phyloP scores from a whole-genome alignment of 2,329 filamentous ascomycete species.

The Claviceps maximensis region DNA sequence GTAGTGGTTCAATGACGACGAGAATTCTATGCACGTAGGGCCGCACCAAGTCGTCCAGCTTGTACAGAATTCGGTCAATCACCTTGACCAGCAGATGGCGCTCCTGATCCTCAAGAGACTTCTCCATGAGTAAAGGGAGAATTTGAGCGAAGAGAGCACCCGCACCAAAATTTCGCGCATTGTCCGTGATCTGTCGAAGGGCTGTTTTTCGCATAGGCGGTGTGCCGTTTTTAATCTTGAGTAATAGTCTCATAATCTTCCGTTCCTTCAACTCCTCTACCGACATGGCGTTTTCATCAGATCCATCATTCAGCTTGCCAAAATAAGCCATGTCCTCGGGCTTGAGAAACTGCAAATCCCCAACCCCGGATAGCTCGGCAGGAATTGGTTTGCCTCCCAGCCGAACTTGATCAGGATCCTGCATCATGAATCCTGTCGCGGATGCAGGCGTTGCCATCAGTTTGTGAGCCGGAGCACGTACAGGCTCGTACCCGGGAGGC shows the following conservation, averaged over 20 bases:
- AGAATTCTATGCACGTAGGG: constrained; percentile 97
- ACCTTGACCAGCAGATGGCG: constrained; percentile 97
- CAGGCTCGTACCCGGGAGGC: constrained; percentile 81
- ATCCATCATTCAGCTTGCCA: constrained; percentile 88
- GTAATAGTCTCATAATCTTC: constrained; percentile 91
- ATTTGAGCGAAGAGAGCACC: constrained; percentile 95
- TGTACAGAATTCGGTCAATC: constrained; percentile 96
- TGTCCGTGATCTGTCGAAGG: constrained; percentile 91
- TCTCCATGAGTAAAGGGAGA: constrained; percentile 92
- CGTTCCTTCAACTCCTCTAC: constrained; percentile 95
- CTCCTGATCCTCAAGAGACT: constrained; percentile 93
- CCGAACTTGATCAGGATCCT: constrained; percentile 76
- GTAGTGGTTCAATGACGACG: constrained; percentile 95
- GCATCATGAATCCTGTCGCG: constrained; percentile 90
- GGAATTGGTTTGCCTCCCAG: constrained; percentile 81
- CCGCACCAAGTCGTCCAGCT: constrained; percentile 89
- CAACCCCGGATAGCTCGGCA: constrained; percentile 90
- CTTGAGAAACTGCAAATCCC: constrained; percentile 96
- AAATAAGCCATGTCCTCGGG: constrained; percentile 98
- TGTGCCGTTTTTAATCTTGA: constrained; percentile 99
- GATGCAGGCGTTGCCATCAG: constrained; percentile 60
- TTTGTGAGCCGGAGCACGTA: constrained; percentile 63
- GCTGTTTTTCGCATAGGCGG: constrained; percentile 98
- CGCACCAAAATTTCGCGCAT: constrained; percentile 89
- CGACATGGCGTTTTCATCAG: constrained; percentile 79